These are phyloP conservation scores for Pichia sp. DNA, from an alignment of 1,139 yeast species.

Conservation along the genomic window DNA sequence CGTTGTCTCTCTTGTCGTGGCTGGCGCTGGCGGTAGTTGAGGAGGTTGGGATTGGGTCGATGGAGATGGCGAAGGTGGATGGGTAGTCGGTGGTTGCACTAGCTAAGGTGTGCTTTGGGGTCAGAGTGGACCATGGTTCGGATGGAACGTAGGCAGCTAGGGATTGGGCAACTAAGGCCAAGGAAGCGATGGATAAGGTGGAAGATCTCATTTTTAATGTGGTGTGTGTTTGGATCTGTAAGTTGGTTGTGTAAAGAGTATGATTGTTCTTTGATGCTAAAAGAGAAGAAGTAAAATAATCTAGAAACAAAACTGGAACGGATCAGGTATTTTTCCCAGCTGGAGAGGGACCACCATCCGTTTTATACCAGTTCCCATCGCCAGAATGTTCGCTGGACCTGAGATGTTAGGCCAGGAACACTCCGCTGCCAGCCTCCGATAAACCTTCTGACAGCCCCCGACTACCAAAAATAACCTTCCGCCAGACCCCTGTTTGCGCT, in stretches of 20 bases:
- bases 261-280: slow-evolving; percentile 5
- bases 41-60: slow-evolving; percentile 46
- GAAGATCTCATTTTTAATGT: slow-evolving; percentile 18
- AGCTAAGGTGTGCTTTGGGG: slow-evolving; percentile 53
- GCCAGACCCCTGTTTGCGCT: not conserved
- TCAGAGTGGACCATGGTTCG: slow-evolving; percentile 70
- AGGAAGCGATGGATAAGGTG: slow-evolving; percentile 18
- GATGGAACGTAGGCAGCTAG: slow-evolving; percentile 65
- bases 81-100: slow-evolving; percentile 63
- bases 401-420: not conserved
- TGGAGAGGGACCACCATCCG: slow-evolving; percentile 5
- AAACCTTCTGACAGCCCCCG: not conserved
- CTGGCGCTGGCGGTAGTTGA: slow-evolving; percentile 28
- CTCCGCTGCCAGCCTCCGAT: not conserved
- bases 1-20: slow-evolving; percentile 30
- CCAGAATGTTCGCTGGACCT: not conserved
- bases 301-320: not conserved
- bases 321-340: not conserved
- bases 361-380: not conserved
- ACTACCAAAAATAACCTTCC: slow-evolving; percentile 1
- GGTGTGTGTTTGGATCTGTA: slow-evolving; percentile 6
- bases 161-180: slow-evolving; percentile 42
- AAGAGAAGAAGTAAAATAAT: slow-evolving; percentile 1
- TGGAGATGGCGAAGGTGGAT: slow-evolving; percentile 65
- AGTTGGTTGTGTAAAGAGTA: not conserved